These are phyloP conservation scores for Leccinum rimulosum DNA, from an alignment of 768 basidiomycete genomes.

Conservation along the genomic window DNA sequence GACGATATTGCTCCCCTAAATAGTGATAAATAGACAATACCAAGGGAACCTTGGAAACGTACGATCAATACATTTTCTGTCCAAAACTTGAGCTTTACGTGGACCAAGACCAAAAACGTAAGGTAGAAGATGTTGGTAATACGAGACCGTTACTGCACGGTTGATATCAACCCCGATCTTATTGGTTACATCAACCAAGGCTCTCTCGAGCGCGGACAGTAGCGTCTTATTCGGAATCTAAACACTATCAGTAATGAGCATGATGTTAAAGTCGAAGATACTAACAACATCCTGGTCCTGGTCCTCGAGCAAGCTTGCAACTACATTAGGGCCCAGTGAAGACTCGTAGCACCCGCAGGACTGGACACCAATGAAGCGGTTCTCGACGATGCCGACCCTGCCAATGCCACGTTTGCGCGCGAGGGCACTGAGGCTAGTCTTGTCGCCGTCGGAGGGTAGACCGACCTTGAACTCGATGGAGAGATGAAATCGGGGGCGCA, in stretches of 20 bases:
- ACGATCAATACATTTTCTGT: conserved; percentile 74
- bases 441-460: conserved; percentile 52
- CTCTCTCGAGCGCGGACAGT: conserved; percentile 75
- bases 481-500: conserved; percentile 69
- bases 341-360: conserved; percentile 99
- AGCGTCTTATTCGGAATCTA: conserved; percentile 88
- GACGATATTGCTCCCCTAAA: conserved; percentile 81
- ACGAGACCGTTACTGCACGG: conserved; percentile 83
- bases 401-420: conserved; percentile 95
- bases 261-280: conserved; percentile 1
- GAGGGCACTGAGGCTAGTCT: conserved; percentile 75
- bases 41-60: conserved; percentile 25
- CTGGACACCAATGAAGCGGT: conserved; percentile 99
- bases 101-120: conserved; percentile 94
- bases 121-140: conserved; percentile 85
- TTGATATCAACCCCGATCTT: conserved; percentile 96
- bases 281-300: conserved; percentile 83
- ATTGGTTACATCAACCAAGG: conserved; percentile 86
- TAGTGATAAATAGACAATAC: neutral
- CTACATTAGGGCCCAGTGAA: conserved; percentile 63
- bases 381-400: conserved; percentile 98
- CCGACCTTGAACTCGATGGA: conserved; percentile 84
- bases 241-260: conserved; percentile 6
- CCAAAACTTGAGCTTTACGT: conserved; percentile 82
- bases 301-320: conserved; percentile 79